Base-by-base conservation (phyloP, 768 basidiomycete genomes). In the Leccinum longicurvipes region DNA sequence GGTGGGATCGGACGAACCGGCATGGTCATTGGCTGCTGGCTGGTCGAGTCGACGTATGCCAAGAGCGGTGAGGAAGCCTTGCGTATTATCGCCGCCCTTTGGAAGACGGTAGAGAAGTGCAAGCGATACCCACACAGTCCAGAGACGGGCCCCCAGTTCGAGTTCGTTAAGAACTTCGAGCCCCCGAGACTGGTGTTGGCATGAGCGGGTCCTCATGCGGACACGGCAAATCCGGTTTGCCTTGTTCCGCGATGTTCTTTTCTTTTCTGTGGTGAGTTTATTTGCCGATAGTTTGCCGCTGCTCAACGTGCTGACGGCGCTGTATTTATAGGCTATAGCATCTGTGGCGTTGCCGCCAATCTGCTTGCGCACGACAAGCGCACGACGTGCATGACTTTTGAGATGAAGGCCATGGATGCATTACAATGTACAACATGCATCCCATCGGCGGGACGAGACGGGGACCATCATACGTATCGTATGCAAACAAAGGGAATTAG, bases 61-160 rank as follows among this genome's bases (percentile, higher is more conserved):
- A 74, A 73, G 64, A 79, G 83, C 60, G 88, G 88, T 14, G 77
- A 76, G 53, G 84, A 85, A 57, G 88, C 88, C 7, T 70, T 90
- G 32, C 67, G 73, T 14, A 79, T 86, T 48, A 85, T 90, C 59
- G 86, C 82, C 19, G 64, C 76, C 55, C 81, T 88, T 61, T 91
- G 89, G 89, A 79, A 82, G 65, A 80, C 76, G 3, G 89, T 91
- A 48, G 88, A 87, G 71, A 91, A 91, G 75, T 89, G 80, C 75
- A 82, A 77, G 46, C 77, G 86, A 9, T 90, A 83, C 70, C 87
- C 87, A 0, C 80, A 85, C 66, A 87, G 86, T 64, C 89, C 89
- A 15, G 89, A 91, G 73, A 91, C 89, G 3, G 88, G 89, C 17
- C 78, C 85, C 1, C 89, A 91, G 69, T 85, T 83, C 66, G 85